Conservation (phyloP, 2,329 filamentous ascomycete species). For the Bipolaris oryzae region DNA sequence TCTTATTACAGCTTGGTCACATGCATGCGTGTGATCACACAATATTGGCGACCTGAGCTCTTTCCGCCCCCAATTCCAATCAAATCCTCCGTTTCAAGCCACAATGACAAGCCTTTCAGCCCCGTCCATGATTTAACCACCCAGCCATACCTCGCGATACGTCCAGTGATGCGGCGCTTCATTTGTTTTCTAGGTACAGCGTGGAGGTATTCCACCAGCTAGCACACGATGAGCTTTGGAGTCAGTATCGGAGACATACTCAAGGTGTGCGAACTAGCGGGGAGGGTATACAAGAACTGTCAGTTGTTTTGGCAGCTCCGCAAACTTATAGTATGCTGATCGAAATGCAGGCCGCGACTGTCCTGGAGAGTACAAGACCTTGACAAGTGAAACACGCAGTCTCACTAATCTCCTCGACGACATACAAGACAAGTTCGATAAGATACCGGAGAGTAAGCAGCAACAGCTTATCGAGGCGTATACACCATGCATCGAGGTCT, state of each 20-base stretch:
- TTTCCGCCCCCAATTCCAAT: constrained; percentile 9
- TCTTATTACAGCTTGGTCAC: not conserved
- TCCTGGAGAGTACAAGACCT: constrained; percentile 37
- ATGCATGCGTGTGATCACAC: not conserved
- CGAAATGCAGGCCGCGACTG: constrained; percentile 34
- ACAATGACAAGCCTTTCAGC: constrained; percentile 1
- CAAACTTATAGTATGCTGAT: not conserved
- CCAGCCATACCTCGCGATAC: not conserved
- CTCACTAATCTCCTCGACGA: constrained; percentile 38
- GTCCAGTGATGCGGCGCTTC: not conserved
- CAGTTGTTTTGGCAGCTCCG: not conserved
- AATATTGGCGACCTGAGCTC: not conserved
- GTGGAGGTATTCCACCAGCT: not conserved
- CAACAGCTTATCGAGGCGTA: constrained; percentile 31
- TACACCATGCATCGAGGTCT: constrained; percentile 33
- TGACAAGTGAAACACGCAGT: constrained; percentile 33
- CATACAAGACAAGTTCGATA: constrained; percentile 36
- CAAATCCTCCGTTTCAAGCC: not conserved
- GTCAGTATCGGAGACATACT: constrained; percentile 35
- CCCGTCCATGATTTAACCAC: not conserved
- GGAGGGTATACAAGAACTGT: constrained; percentile 36
- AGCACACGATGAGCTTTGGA: constrained; percentile 32
- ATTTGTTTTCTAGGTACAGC: not conserved
- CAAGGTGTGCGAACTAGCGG: constrained; percentile 34
- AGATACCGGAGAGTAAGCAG: constrained; percentile 28